Percentiles rank a stretch among this genome's conserved stretches.
Evolutionary conservation across 495 filamentous ascomycete species (phyloP).

Genomic region (Delitschia confertaspora): DNA sequence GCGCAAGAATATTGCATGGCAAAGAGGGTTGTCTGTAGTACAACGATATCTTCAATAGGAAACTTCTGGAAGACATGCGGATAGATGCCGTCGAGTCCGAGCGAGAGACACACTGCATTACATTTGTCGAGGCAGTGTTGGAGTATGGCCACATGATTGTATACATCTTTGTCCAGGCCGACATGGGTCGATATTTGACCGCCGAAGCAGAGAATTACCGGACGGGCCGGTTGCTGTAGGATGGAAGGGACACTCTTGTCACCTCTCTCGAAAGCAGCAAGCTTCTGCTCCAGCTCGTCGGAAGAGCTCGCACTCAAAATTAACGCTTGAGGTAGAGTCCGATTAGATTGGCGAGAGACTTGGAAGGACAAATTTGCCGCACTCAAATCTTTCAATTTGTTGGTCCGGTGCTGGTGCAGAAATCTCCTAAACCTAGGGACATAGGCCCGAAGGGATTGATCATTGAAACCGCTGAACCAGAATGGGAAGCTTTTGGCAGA

Average conservation of each 20-base stretch:
- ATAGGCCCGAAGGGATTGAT: no score
- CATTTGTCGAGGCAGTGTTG: slow-evolving; percentile 33
- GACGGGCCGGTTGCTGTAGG: neutral
- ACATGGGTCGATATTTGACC: slow-evolving; percentile 1
- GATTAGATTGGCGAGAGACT: no score
- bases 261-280: no score
- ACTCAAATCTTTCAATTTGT: no score
- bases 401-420: no score
- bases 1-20: slow-evolving; percentile 42
- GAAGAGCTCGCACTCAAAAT: no score
- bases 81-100: neutral
- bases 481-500: no score
- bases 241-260: neutral
- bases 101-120: neutral
- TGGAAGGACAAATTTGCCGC: no score
- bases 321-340: no score
- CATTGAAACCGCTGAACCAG: no score
- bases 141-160: slow-evolving; percentile 36
- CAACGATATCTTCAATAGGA: neutral
- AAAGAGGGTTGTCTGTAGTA: slow-evolving; percentile 30
- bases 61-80: neutral
- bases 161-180: neutral
- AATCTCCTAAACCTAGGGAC: no score
- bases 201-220: slow-evolving; percentile 5
- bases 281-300: no score